Conservation (phyloP, 345 rosid genomes). For the Euphorbia tirucalli region DNA sequence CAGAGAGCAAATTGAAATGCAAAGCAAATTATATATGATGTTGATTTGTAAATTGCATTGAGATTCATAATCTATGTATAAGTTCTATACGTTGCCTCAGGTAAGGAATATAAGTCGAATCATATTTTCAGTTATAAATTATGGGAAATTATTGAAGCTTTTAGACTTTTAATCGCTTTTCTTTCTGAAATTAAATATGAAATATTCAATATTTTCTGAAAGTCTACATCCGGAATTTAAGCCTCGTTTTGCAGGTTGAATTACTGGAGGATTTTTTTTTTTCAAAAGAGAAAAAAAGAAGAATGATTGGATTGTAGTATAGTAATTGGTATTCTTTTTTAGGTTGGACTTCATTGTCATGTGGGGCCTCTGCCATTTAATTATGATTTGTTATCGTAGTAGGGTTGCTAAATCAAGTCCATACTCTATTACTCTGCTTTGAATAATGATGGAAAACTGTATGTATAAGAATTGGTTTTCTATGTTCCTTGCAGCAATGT, state of each 20-base stretch:
- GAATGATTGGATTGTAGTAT: not conserved
- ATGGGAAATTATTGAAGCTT: not conserved
- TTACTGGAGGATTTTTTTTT: not conserved
- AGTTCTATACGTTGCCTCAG: not conserved
- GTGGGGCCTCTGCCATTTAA: conserved; percentile 14
- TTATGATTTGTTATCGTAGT: conserved; percentile 1
- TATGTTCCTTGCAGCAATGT: not conserved
- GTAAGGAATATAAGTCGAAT: not conserved
- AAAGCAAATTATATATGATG: too few relatives aligned
- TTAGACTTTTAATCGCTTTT: not conserved
- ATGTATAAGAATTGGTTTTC: not conserved
- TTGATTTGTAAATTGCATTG: not conserved
- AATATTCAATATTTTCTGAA: not conserved
- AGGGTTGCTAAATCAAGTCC: not conserved
- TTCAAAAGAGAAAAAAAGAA: too few relatives aligned
- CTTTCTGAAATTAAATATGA: not conserved
- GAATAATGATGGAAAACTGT: conserved; percentile 10
- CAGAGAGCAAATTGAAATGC: not conserved
- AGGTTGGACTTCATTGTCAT: conserved; percentile 1
- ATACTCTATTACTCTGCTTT: not conserved
- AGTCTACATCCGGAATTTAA: not conserved
- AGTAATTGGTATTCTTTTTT: not conserved
- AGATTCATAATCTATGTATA: not conserved
- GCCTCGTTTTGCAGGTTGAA: not conserved
- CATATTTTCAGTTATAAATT: not conserved